Percentiles rank a stretch among this genome's conserved stretches.
phyloP scores from a whole-genome alignment of 1,284 basidiomycete species.

The Rhodofomes roseus region DNA sequence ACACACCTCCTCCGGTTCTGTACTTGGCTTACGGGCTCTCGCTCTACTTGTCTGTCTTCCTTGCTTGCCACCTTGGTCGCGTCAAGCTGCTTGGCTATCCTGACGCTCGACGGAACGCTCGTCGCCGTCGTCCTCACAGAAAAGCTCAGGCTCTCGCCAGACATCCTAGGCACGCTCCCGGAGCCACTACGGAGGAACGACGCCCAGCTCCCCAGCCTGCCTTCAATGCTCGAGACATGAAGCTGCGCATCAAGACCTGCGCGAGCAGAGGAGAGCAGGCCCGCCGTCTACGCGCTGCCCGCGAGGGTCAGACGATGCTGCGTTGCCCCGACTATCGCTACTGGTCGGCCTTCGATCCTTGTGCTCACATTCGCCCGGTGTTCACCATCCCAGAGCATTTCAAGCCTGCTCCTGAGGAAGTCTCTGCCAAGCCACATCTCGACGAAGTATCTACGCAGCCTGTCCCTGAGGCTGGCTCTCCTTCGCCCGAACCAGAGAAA shows the following conservation, averaged over 20 bases:
- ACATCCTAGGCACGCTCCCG: not conserved
- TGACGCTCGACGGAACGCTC: not conserved
- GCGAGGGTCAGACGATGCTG: too few species aligned
- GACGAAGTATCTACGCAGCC: not conserved
- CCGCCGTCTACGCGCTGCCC: not conserved
- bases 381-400: not conserved
- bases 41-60: not conserved
- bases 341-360: too few species aligned
- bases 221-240: too few species aligned
- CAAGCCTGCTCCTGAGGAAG: not conserved
- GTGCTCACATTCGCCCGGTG: too few species aligned
- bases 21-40: not conserved
- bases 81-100: not conserved
- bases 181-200: not conserved
- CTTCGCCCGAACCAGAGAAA: too few species aligned
- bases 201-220: not conserved
- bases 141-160: not conserved
- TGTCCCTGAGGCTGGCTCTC: not conserved
- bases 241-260: not conserved
- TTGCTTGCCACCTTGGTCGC: not conserved
- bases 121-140: not conserved
- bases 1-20: not conserved
- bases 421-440: not conserved
- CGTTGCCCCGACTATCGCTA: too few species aligned
- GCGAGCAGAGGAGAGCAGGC: not conserved